Base-by-base conservation (phyloP, 768 basidiomycete genomes). In the Podaxis pistillaris region DNA sequence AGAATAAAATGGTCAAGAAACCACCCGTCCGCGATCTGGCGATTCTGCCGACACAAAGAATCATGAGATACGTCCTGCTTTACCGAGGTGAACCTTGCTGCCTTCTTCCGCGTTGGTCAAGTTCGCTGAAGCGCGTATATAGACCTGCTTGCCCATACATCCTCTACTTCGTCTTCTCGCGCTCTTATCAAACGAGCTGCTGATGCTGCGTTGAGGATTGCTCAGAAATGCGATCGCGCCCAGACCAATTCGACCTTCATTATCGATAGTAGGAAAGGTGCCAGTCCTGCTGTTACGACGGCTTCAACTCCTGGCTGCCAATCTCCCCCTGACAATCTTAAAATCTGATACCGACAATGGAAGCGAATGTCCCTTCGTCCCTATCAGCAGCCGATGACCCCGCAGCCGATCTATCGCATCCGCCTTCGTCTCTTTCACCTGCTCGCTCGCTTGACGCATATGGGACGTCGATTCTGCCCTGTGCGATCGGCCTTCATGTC, bases 51-150 rank as follows among this genome's bases (percentile, higher is more conserved):
- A 82, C 83, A 9, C 88, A 89, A 70, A 75, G 88, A 33, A 79
- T 88, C n/a, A 84, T 83, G 76, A 78, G 88, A 65, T 89, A 89
- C 68, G 88, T 86, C 3, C 64, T 89, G 46, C 73, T 88, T 46
- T 89, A 83, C 65, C 77, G 76, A 74, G 86, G 87, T 86, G 53
- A 61, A 80, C 74, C 0, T 13, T 28, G 54, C 11, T 30, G 47
- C 56, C 56, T 30, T n/a, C 12, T 51, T 24, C n/a, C 36, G 15
- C 40, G 50, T 52, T 28, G 3, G 51, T 44, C 28, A 13, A 37
- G 26, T 54, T 36, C 44, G 15, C 54, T 60, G 11, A 63, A 37
- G n/a, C 63, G 7, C 58, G 19, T 46, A 33, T 51, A 38, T 52
- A 88, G 87, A 86, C 67, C 74, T 89, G 12, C 74, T 88, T 22